phyloP scores from a whole-genome alignment of 768 basidiomycete species.

The Russula dissimulans region DNA sequence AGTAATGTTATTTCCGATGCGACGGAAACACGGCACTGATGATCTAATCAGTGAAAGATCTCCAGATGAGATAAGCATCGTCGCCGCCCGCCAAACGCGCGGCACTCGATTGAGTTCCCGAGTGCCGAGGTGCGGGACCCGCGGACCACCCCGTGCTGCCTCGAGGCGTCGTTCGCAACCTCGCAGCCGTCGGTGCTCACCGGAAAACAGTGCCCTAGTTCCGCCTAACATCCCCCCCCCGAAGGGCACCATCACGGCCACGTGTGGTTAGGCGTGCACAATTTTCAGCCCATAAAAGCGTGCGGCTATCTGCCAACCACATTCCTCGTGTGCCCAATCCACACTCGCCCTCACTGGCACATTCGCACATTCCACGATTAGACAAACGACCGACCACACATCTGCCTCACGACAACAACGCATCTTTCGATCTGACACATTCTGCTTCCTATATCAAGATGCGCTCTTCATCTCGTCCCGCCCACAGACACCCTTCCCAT shows the following conservation, averaged over 20 bases:
- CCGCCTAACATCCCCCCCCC: not conserved
- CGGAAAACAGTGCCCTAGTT: not conserved
- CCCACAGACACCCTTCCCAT: conserved; percentile 23
- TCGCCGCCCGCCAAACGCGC: not conserved
- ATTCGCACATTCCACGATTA: conserved; percentile 10
- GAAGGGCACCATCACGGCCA: not conserved
- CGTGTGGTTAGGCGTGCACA: conserved; percentile 8
- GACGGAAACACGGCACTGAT: not conserved
- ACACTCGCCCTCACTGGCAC: not conserved
- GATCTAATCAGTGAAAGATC: too few relatives aligned
- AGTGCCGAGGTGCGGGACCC: too few relatives aligned
- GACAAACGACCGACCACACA: conserved; percentile 9
- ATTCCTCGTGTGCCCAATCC: conserved; percentile 17
- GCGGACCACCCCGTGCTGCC: not conserved
- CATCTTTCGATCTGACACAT: conserved; percentile 23
- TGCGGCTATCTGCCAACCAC: conserved; percentile 10
- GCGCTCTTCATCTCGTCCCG: conserved; percentile 18
- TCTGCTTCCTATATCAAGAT: conserved; percentile 27
- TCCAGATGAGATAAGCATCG: too few relatives aligned
- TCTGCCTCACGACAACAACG: conserved; percentile 26
- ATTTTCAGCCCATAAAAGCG: conserved; percentile 13
- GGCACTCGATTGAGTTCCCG: too few relatives aligned
- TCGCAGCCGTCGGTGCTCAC: not conserved
- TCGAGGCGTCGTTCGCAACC: not conserved
- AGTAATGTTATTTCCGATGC: not conserved